Conservation (phyloP, 2,329 filamentous ascomycete species). For the Cercospora beticola region DNA sequence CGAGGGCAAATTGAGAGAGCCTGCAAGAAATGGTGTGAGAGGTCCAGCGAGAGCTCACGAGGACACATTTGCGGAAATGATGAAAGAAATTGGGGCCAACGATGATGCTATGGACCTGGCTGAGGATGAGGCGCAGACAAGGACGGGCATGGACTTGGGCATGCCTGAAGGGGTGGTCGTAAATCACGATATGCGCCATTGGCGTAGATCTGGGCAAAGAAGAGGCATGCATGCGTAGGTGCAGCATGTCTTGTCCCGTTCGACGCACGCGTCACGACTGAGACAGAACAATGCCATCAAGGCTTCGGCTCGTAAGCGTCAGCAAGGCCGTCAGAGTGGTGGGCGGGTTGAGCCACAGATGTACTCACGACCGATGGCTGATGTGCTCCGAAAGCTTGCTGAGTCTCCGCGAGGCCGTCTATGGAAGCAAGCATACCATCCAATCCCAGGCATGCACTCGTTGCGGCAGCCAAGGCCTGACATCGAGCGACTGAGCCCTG, state of each 20-base stretch:
- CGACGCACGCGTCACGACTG: background rate
- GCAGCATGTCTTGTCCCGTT: slow-evolving; percentile 1
- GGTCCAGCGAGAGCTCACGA: slow-evolving; percentile 42
- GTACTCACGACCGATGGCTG: background rate
- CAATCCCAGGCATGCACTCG: background rate
- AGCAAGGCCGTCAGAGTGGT: background rate
- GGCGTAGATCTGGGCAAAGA: slow-evolving; percentile 45
- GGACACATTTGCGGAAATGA: slow-evolving; percentile 55
- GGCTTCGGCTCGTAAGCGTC: background rate
- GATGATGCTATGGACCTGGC: slow-evolving; percentile 41
- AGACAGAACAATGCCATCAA: background rate
- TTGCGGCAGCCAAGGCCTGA: background rate
- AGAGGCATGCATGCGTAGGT: slow-evolving; percentile 20
- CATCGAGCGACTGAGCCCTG: background rate
- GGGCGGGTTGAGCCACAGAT: background rate
- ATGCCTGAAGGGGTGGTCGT: slow-evolving; percentile 49
- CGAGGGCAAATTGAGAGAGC: slow-evolving; percentile 28
- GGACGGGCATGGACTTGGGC: slow-evolving; percentile 33
- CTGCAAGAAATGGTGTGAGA: slow-evolving; percentile 26
- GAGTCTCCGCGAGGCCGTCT: background rate
- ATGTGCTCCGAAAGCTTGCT: background rate
- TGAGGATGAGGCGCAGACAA: slow-evolving; percentile 27
- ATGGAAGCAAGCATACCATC: background rate
- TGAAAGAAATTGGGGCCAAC: slow-evolving; percentile 41
- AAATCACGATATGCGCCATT: slow-evolving; percentile 61